Conservation (phyloP, 2,329 filamentous ascomycete genomes). For the Ceratocystis colombiana region DNA sequence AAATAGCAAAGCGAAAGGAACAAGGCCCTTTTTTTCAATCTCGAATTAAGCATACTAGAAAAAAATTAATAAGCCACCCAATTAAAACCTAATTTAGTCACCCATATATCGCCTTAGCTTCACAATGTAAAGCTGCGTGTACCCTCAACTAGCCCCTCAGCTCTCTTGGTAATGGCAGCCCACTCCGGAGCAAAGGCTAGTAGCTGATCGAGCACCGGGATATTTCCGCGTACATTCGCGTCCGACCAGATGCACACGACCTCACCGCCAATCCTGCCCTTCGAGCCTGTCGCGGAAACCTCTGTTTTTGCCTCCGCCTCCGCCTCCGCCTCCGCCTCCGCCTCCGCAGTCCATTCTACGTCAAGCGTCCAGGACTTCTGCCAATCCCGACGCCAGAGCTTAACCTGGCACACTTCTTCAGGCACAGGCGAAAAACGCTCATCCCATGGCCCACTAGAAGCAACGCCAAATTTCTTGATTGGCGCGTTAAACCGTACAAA, state of each 20-base stretch:
- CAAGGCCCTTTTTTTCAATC: not conserved
- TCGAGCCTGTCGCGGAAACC: not conserved
- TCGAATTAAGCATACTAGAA: slow-evolving; percentile 12
- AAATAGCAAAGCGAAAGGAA: not conserved
- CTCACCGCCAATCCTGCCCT: slow-evolving; percentile 45
- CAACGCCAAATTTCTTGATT: slow-evolving; percentile 54
- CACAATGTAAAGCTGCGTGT: slow-evolving; percentile 56
- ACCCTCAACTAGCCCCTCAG: slow-evolving; percentile 72
- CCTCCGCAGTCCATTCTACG: slow-evolving; percentile 49
- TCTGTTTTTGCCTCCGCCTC: slow-evolving; percentile 19
- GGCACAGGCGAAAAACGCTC: slow-evolving; percentile 54
- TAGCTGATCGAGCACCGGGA: slow-evolving; percentile 77
- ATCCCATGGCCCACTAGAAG: slow-evolving; percentile 49
- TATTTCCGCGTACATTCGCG: slow-evolving; percentile 57
- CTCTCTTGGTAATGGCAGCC: slow-evolving; percentile 65
- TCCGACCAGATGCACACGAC: slow-evolving; percentile 84
- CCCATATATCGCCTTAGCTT: slow-evolving; percentile 24
- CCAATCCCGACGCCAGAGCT: slow-evolving; percentile 77
- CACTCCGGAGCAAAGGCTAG: slow-evolving; percentile 67
- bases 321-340: slow-evolving; percentile 24
- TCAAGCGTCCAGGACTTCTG: slow-evolving; percentile 65
- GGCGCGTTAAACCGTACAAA: slow-evolving; percentile 61
- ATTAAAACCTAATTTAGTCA: not conserved
- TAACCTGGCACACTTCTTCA: slow-evolving; percentile 55
- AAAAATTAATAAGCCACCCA: slow-evolving; percentile 13